Conservation (phyloP, 768 basidiomycete genomes). For the Gloeophyllum trabeum region DNA sequence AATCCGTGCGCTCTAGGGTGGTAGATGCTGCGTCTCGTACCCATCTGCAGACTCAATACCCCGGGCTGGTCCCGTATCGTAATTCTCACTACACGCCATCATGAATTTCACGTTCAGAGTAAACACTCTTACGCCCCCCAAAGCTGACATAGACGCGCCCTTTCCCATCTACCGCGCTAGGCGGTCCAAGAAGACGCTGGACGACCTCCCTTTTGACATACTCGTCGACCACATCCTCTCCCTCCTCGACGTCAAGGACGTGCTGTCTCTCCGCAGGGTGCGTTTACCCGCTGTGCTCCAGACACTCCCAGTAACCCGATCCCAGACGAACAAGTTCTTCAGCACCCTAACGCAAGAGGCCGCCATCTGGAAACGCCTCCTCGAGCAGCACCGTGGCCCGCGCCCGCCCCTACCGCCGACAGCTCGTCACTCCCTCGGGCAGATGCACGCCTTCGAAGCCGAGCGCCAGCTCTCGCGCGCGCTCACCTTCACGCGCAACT, state of each 20-base stretch:
- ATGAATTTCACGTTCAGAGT: too few relatives aligned
- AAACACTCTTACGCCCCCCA: too few relatives aligned
- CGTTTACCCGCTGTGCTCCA: not conserved
- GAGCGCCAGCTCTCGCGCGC: not conserved
- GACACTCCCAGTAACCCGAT: not conserved
- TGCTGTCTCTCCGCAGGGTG: not conserved
- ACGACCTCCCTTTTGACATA: constrained; percentile 87
- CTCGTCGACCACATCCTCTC: constrained; percentile 84
- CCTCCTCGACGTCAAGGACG: constrained; percentile 15
- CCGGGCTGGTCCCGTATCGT: too few relatives aligned
- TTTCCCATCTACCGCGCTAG: too few relatives aligned
- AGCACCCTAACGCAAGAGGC: not conserved
- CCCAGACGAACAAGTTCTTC: not conserved
- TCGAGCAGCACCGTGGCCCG: not conserved
- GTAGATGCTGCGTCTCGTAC: too few relatives aligned
- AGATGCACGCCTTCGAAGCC: not conserved
- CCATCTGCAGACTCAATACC: too few relatives aligned
- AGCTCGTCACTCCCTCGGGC: not conserved
- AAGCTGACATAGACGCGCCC: too few relatives aligned
- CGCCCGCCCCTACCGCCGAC: not conserved
- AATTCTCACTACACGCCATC: too few relatives aligned
- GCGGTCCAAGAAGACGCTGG: too few relatives aligned
- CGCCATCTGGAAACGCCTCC: not conserved
- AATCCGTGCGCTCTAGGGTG: too few relatives aligned
- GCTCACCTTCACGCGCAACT: not conserved